Percentiles rank a stretch among this genome's conserved stretches.
Conservation (phyloP, 331 rosid genomes). For the Pyrus hybrid region DNA sequence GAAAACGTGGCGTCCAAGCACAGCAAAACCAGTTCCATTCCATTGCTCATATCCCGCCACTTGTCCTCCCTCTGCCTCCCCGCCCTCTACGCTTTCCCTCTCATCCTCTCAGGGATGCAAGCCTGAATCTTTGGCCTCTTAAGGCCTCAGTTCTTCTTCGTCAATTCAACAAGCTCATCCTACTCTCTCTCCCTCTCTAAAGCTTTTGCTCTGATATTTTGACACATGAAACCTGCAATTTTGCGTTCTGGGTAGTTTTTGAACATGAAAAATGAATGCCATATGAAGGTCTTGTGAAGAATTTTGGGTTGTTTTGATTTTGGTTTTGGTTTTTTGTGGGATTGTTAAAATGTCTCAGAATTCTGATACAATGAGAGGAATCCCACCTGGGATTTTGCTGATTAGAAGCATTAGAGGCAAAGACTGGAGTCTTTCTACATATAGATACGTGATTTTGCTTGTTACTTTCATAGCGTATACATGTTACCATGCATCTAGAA, state of each 20-base stretch:
- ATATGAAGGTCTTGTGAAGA: not conserved
- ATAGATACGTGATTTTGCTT: conserved; percentile 47
- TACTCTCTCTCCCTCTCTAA: not conserved
- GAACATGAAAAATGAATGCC: not conserved
- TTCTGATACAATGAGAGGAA: conserved; percentile 22
- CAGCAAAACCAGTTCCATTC: not conserved
- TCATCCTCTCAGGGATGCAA: not conserved
- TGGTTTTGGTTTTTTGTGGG: not conserved
- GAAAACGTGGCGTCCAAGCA: not conserved
- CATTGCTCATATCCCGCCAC: conserved; percentile 6
- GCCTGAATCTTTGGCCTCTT: not conserved
- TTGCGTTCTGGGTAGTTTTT: not conserved
- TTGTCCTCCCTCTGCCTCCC: not conserved
- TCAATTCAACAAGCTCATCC: not conserved
- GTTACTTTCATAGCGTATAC: conserved; percentile 64
- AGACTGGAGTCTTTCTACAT: conserved; percentile 42
- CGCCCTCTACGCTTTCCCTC: conserved; percentile 18
- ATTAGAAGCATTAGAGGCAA: conserved; percentile 34
- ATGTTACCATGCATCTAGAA: conserved; percentile 76
- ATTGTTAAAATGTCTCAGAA: conserved; percentile 5
- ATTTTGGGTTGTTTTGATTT: not conserved
- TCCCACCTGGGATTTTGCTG: conserved; percentile 56
- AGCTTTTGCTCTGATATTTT: not conserved
- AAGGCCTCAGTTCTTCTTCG: not conserved
- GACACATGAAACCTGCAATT: not conserved